Percentiles rank a stretch among this genome's conserved stretches.
Conservation (phyloP, 2,329 filamentous ascomycete genomes). For the Beauveria sp. region DNA sequence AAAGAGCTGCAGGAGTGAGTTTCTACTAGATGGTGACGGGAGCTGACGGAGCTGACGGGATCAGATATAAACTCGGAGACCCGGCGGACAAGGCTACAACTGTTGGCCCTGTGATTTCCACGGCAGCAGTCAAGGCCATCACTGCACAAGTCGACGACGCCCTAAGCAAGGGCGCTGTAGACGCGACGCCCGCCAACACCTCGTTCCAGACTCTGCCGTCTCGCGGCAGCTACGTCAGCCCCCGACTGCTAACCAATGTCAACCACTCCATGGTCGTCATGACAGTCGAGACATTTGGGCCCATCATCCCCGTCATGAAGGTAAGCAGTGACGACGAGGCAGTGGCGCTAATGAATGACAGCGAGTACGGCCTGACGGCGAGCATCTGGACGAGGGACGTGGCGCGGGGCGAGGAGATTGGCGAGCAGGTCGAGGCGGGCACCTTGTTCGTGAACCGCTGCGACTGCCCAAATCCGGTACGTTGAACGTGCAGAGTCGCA, state of each 20-base stretch:
- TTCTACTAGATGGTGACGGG: neutral
- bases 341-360: slow-evolving; percentile 83
- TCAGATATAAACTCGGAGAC: slow-evolving; percentile 71
- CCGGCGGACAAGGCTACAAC: slow-evolving; percentile 72
- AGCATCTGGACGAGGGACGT: slow-evolving; percentile 94
- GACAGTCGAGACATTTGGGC: slow-evolving; percentile 92
- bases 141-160: slow-evolving; percentile 76
- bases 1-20: slow-evolving; percentile 58
- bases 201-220: slow-evolving; percentile 64
- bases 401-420: slow-evolving; percentile 65
- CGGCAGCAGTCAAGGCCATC: slow-evolving; percentile 67
- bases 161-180: slow-evolving; percentile 70
- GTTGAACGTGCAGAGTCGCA: slow-evolving; percentile 28
- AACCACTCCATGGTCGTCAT: slow-evolving; percentile 81
- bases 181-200: slow-evolving; percentile 74
- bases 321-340: slow-evolving; percentile 77
- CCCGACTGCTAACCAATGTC: slow-evolving; percentile 72
- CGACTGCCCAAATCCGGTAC: slow-evolving; percentile 84
- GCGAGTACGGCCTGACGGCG: slow-evolving; percentile 88
- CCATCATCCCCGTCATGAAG: slow-evolving; percentile 86
- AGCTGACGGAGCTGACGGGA: neutral
- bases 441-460: slow-evolving; percentile 95
- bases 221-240: slow-evolving; percentile 80
- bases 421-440: slow-evolving; percentile 78
- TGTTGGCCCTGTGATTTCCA: slow-evolving; percentile 82